phyloP scores from a whole-genome alignment of 2,329 filamentous ascomycete species.

The Calonectria multiphialidica region DNA sequence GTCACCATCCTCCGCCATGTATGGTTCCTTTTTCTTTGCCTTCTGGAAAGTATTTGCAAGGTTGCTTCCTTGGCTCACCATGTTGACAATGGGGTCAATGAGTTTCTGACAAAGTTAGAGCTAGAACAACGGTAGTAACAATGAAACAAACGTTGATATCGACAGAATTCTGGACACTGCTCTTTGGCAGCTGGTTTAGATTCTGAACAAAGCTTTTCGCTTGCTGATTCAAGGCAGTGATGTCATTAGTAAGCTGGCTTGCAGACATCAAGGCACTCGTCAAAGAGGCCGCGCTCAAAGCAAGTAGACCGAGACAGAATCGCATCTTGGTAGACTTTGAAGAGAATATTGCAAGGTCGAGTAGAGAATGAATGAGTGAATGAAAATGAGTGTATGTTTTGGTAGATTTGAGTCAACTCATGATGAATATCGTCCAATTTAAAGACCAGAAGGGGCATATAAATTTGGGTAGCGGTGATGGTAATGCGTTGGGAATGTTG shows the following conservation, averaged over 20 bases:
- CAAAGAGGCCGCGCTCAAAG: not conserved
- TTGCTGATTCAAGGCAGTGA: not conserved
- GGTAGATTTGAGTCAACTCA: fast-evolving
- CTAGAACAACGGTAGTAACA: not conserved
- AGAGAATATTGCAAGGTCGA: not conserved
- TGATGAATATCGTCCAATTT: not conserved
- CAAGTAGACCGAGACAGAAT: not conserved
- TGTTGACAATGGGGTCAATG: not conserved
- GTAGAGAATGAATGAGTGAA: not conserved
- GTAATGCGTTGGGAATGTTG: not conserved
- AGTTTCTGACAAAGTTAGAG: not conserved
- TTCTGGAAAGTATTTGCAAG: not conserved
- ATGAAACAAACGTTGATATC: not conserved
- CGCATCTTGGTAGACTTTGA: not conserved
- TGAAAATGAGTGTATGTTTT: not conserved
- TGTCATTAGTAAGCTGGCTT: not conserved
- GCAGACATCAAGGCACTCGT: not conserved
- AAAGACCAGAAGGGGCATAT: not conserved
- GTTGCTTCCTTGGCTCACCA: not conserved
- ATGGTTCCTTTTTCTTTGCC: not conserved
- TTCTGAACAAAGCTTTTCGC: not conserved
- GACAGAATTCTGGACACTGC: not conserved
- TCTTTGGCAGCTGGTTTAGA: not conserved
- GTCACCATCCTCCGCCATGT: not conserved
- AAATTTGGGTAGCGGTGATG: too few relatives aligned